Percentiles rank a stretch among this genome's conserved stretches.
Conservation (phyloP, 1,284 basidiomycete species). For the Cronartium quercuum region DNA sequence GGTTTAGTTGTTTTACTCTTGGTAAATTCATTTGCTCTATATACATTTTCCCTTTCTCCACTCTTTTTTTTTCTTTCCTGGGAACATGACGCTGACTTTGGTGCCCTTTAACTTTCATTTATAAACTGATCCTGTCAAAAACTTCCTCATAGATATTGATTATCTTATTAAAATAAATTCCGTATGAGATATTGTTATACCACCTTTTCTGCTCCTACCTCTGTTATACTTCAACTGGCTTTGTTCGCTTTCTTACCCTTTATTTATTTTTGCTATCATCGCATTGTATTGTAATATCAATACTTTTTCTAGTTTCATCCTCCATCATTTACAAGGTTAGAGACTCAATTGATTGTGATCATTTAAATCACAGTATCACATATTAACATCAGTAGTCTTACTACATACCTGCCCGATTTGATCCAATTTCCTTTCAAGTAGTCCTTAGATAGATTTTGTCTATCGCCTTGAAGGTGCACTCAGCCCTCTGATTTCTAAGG, state of each 20-base stretch:
- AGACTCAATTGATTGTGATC: too few relatives aligned
- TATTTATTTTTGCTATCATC: background rate
- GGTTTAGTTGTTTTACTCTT: constrained; percentile 31
- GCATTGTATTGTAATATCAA: background rate
- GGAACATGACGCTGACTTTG: background rate
- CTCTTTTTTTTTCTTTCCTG: background rate
- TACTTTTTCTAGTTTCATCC: background rate
- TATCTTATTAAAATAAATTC: background rate
- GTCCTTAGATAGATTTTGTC: too few relatives aligned
- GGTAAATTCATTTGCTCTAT: background rate
- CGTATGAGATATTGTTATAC: too few relatives aligned
- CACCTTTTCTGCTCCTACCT: background rate
- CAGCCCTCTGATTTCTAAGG: too few relatives aligned
- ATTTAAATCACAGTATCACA: too few relatives aligned
- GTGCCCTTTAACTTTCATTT: background rate
- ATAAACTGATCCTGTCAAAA: background rate
- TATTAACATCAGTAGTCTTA: too few relatives aligned
- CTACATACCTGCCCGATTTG: too few relatives aligned
- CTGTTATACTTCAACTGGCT: background rate
- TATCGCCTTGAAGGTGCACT: too few relatives aligned
- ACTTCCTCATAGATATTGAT: background rate
- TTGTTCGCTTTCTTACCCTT: background rate
- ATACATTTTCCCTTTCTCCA: background rate
- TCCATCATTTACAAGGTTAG: too few relatives aligned
- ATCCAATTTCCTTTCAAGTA: too few relatives aligned